Evolutionary conservation across 1,284 basidiomycete genomes (phyloP), one percentile per base, ranked within the genome.

Genomic region (Cutaneotrichosporon curvatum): DNA sequence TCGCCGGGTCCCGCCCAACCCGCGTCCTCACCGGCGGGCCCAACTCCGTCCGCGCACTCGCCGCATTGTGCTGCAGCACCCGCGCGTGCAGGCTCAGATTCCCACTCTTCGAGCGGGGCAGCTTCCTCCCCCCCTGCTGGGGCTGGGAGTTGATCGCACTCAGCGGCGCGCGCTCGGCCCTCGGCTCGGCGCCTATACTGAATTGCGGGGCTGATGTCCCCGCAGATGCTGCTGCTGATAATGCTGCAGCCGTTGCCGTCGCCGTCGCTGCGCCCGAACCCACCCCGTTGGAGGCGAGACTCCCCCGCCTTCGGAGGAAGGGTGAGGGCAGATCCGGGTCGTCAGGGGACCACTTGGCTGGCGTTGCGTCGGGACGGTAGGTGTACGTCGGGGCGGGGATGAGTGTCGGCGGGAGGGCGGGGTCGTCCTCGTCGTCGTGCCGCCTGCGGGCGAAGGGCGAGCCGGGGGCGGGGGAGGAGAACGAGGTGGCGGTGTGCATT

Each of bases 261-360:
- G 9, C 22, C 9, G 10, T 33, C 28, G 33, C 19, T 28, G 9
- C 33, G 41, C 32, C 33, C 23, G 20, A 23, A 21, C 20, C 18
- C 11, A 18, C 22, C 16, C n/a, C 23, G 38, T 25, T 40, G 22
- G 41, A 11, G 12, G 25, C 25, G 8, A 12, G 12, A 30, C 21
- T 23, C 23, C 19, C 34, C 18, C 37, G 37, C 16, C 63, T 51
- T 1, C 57, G 48, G 8, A 70, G 25, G 58, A 70, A 70, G 0
- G 68, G 68, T 0, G 55, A 58, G 5, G 68, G 68, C 8, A 63
- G 48, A 34, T 70, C 68, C 5, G 62, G 61, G 48, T 67, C 66
- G 14, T 68, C 66, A 8, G 54, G 28, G 8, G 50, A 32, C 66
- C 67, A 70, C 48, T 67, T 68, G 10, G 65, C 66, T 0, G 68